Evolutionary conservation across 768 basidiomycete species (phyloP).

Genomic region (Mycena belliarum): DNA sequence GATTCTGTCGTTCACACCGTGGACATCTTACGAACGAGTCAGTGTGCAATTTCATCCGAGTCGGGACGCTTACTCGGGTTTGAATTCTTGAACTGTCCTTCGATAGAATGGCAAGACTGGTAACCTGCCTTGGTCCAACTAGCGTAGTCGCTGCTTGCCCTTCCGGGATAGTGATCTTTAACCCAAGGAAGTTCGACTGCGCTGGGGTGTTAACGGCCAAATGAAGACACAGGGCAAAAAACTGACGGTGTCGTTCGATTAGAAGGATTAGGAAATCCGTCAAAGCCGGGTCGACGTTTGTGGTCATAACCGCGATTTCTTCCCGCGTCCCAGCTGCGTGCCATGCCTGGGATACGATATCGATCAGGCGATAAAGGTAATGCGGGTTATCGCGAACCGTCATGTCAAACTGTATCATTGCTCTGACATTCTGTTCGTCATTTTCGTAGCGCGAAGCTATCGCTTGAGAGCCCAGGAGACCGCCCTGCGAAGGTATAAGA

Average conservation of each 20-base stretch:
- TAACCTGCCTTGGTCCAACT: slow-evolving; percentile 66
- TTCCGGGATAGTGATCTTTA: background rate
- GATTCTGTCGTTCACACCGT: slow-evolving; percentile 10
- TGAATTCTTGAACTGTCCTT: slow-evolving; percentile 40
- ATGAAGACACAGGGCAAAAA: background rate
- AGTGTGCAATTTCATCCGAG: background rate
- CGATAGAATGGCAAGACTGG: slow-evolving; percentile 59
- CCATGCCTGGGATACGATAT: slow-evolving; percentile 8
- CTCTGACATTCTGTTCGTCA: slow-evolving; percentile 35
- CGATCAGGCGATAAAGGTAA: background rate
- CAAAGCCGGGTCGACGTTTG: slow-evolving; percentile 1
- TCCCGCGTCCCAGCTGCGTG: slow-evolving; percentile 10
- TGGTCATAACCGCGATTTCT: slow-evolving; percentile 15
- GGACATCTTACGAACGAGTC: slow-evolving; percentile 12
- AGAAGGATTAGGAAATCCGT: slow-evolving; percentile 13
- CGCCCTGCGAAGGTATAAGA: background rate
- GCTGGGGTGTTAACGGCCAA: background rate
- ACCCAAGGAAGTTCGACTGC: slow-evolving; percentile 22
- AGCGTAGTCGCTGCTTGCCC: slow-evolving; percentile 27
- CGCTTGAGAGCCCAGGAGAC: background rate
- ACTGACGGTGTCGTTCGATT: slow-evolving; percentile 15
- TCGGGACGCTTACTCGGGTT: background rate
- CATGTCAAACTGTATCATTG: slow-evolving; percentile 39
- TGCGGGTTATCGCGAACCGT: slow-evolving; percentile 5
- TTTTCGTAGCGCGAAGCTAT: slow-evolving; percentile 38